Evolutionary conservation across 148 eudicot genomes (phyloP), one percentile per base, ranked within the genome.

Genomic region (Dysphania ambrosioides): DNA sequence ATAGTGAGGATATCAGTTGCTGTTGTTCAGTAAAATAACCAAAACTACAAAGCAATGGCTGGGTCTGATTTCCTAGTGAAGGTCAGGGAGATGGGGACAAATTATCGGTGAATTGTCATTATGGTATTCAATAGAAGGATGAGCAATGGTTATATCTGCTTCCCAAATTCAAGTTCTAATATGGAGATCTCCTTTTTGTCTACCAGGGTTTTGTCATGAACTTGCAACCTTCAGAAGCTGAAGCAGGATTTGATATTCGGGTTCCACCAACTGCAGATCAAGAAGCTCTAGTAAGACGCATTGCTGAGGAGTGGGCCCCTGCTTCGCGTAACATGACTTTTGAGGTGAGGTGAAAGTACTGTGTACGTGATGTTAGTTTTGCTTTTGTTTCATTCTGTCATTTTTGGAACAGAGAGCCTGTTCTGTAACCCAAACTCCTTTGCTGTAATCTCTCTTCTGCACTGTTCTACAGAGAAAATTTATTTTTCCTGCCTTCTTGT

Each of bases 261-360:
- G 88, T 92, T 53, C 99, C 99, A 61, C 97, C 97, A 70, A 92
- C 90, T 49, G 90, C 90, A 68, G 90, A 92, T 79, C 82, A 80
- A 78, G 87, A 71, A 72, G 81, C 97, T 40, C 70, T 95, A 72
- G 88, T 84, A 76, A 86, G 80, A 58, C 85, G 97, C 75, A 86
- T 95, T 41, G 82, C 87, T 59, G 97, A 95, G 64, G 99, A 95
- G 82, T 95, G 99, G 99, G 99, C 99, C 26, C 97, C 97, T 68
- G 83, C 84, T 84, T 79, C 93, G n/a, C 93, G 97, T 12, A 95
- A 92, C 83, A 92, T 95, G 97, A 92, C 94, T 63, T 95, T 83
- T 80, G 92, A 90, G 99, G 99, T 92, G n/a, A n/a, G n/a, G n/a
- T 77, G 66, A 69, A 74, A 18, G 70, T 76, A 15, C n/a, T n/a